Evolutionary conservation across 2,329 filamentous ascomycete genomes (phyloP).

Genomic region (Pseudogymnoascus sp.): DNA sequence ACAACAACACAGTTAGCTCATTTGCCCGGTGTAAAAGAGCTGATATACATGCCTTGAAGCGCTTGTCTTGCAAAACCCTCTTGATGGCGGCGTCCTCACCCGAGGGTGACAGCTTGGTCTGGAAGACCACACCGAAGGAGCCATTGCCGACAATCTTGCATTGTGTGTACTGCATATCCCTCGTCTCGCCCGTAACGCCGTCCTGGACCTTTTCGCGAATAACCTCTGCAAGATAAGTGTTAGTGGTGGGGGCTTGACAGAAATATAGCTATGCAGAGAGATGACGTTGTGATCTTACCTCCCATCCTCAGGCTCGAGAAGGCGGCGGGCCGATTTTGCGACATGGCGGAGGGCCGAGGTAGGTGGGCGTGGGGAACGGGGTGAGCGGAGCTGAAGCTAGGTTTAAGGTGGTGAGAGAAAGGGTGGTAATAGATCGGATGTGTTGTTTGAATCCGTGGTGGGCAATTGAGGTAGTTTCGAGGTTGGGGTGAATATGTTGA

Average conservation of each 20-base stretch:
- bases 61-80: conserved; percentile 95
- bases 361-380: conserved; percentile 25
- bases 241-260: conserved; percentile 18
- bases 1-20: conserved; percentile 25
- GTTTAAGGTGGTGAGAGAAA: neutral
- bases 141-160: conserved; percentile 99
- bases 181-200: conserved; percentile 90
- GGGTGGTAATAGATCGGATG: conserved; percentile 16
- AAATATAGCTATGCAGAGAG: neutral
- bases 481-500: neutral
- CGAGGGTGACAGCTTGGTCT: conserved; percentile 96
- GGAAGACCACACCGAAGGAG: conserved; percentile 97
- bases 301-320: conserved; percentile 90
- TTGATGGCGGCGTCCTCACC: conserved; percentile 99
- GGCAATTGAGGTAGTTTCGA: conserved; percentile 31
- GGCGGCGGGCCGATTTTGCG: conserved; percentile 82
- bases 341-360: conserved; percentile 46
- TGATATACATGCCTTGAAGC: conserved; percentile 74
- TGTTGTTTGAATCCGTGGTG: conserved; percentile 45
- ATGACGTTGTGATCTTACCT: conserved; percentile 49
- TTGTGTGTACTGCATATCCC: conserved; percentile 96
- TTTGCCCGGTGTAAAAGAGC: neutral
- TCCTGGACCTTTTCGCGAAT: conserved; percentile 99
- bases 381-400: conserved; percentile 35
- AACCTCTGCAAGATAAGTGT: conserved; percentile 57